Evolutionary conservation across 2,329 filamentous ascomycete species (phyloP), one percentile per base, ranked within the genome.

Genomic region (Alternaria ethzedia): DNA sequence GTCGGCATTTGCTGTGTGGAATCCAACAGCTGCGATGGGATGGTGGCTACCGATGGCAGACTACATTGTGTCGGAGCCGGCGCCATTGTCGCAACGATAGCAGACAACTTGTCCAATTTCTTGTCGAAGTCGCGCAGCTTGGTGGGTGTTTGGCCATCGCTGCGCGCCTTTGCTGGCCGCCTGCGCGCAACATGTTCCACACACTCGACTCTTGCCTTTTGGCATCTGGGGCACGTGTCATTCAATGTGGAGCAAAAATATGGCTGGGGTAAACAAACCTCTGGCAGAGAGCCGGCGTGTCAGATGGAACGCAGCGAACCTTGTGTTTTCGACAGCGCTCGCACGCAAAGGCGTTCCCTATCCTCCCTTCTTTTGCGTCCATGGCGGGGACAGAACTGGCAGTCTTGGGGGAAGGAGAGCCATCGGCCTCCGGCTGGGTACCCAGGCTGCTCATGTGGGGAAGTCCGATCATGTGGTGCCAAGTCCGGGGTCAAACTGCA

Each of bases 291-390:
- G 66, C 67, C 47, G 74, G 62, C 25, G 71, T 71, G 15, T 77
- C 76, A 12, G 76, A 78, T 43, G 75, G 75, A 43, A 78, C 76
- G 51, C 77, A 79, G 49, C 76, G 68, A 28, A 79, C 77, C 59
- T 79, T 79, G 71, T 79, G 77, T 61, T 78, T 77, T 46, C 77
- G 70, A 61, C 77, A 79, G 30, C 77, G 66, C 59, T 78, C 77
- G 59, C 77, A 79, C 47, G 77, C 77, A 71, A 78, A 78, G 4
- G 77, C 76, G 59, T 79, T 79, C 47, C 77, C 75, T 62, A 73
- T 75, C 64, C 76, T 74, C 30, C 75, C 75, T 65, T 79, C 76
- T 72, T 71, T 76, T 70, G 67, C 68, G 50, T 78, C 76, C 75
- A 79, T 78, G 62, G 70, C 67, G 74, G 68, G 61, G 56, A 66